phyloP scores from a whole-genome alignment of 2,329 filamentous ascomycete species.

The Stylonectria norvegica region DNA sequence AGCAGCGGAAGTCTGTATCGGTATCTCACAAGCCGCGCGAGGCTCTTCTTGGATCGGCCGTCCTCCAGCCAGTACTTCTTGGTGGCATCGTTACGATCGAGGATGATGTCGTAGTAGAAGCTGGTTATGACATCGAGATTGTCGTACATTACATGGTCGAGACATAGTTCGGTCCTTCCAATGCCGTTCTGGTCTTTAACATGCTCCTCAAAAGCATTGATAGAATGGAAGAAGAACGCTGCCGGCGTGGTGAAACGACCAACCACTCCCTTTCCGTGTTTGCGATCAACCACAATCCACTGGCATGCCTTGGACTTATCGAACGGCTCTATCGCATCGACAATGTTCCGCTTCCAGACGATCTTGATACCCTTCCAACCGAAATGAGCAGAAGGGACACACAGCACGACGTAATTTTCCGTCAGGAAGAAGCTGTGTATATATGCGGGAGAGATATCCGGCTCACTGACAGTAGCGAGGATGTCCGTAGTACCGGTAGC shows the following conservation, averaged over 20 bases:
- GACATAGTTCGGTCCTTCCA: constrained; percentile 49
- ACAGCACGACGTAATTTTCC: constrained; percentile 66
- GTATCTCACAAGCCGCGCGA: constrained; percentile 42
- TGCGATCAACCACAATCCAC: constrained; percentile 75
- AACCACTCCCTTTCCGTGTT: constrained; percentile 58
- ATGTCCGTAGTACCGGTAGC: constrained; percentile 64
- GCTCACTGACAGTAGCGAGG: constrained; percentile 60
- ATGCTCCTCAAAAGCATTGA: constrained; percentile 71
- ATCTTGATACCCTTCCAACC: constrained; percentile 56
- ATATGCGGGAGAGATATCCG: constrained; percentile 58
- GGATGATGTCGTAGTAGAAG: constrained; percentile 68
- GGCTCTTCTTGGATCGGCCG: constrained; percentile 34
- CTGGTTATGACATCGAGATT: constrained; percentile 61
- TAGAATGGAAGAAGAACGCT: constrained; percentile 75
- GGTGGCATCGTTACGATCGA: constrained; percentile 48
- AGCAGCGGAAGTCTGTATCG: constrained; percentile 38
- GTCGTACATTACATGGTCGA: constrained; percentile 63
- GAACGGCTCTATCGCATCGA: constrained; percentile 65
- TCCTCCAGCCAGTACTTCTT: constrained; percentile 42
- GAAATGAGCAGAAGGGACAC: constrained; percentile 65
- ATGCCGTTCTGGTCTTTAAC: constrained; percentile 33
- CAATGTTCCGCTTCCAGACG: constrained; percentile 62
- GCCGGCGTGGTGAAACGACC: constrained; percentile 64
- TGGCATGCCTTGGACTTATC: constrained; percentile 52
- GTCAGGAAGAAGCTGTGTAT: constrained; percentile 82